Evolutionary conservation across 768 basidiomycete genomes (phyloP), one percentile per base, ranked within the genome.

Genomic region (Pleurotus cornucopiae): DNA sequence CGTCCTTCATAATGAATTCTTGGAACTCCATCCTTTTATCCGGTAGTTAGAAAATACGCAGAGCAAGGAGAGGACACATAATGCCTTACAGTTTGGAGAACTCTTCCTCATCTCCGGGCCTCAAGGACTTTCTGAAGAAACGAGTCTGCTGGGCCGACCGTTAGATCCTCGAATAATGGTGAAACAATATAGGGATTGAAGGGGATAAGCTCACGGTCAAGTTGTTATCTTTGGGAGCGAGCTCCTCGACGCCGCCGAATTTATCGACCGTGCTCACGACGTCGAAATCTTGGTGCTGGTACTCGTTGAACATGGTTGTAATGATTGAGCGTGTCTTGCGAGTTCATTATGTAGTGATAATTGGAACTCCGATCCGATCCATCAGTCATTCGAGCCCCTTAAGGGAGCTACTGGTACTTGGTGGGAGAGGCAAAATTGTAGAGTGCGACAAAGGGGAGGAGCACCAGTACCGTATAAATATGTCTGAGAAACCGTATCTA

Each of bases 51-150:
- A 39, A 21, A 25, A 1, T 25, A 25, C 23, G 4, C 23, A 25
- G 23, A 25, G 23, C 23, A 25, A 25, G 23, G 43, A 20, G 20
- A 5, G 14, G 3, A 5, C 5, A 26, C 5, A 54, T 13, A 54
- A 37, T 7, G 7, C 12, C 20, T 25, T 54, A 45, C 53, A 54
- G 20, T 12, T 47, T 44, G 5, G 40, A 20, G 9, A 54, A 46
- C 13, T 54, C 53, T 6, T 18, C 37, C 7, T 44, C n/a, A 23
- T 54, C 41, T 16, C 41, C 53, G 4, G 53, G 53, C 5, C 14
- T 45, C 39, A 54, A 48, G 12, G 53, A 30, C 30, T 54, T 54
- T 14, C 53, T 38, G 23, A 54, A 54, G 53, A 54, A 54, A n/a
- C 39, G 53, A 21, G 53, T 37, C 20, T 54, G 53, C 53, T 54